phyloP scores from a whole-genome alignment of 306 rosid genomes.

The Trichosanthes truncata region DNA sequence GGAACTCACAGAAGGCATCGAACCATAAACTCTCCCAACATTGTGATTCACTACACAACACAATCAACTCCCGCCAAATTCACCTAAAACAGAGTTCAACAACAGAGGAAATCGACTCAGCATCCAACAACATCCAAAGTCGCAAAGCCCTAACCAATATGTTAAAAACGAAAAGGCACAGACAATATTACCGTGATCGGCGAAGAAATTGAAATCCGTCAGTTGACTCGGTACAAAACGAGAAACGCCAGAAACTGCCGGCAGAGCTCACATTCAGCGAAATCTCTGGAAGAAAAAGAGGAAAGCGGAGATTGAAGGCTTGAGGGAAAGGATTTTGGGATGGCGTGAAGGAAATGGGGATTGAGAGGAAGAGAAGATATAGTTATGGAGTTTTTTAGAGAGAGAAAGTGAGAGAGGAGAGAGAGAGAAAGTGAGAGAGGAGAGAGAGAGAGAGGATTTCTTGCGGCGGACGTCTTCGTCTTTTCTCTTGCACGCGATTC shows the following conservation, averaged over 20 bases:
- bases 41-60: slow-evolving; percentile 11
- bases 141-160: not conserved
- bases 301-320: not conserved
- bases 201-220: not conserved
- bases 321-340: slow-evolving; percentile 4
- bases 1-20: slow-evolving; percentile 54
- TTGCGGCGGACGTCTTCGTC: slow-evolving; percentile 2
- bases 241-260: not conserved
- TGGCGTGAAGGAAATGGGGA: not conserved
- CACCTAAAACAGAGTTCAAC: not conserved
- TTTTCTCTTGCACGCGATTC: slow-evolving; percentile 5
- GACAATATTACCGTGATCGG: not conserved
- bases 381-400: slow-evolving; percentile 1
- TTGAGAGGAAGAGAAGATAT: not conserved
- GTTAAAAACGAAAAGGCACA: not conserved
- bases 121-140: not conserved
- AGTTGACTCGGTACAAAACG: not conserved
- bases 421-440: slow-evolving; percentile 6
- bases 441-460: slow-evolving; percentile 5
- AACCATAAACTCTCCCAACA: slow-evolving; percentile 75
- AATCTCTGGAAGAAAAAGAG: not conserved
- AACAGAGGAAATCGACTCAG: not conserved
- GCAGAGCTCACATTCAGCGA: not conserved
- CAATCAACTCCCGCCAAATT: not conserved
- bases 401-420: not conserved